phyloP scores from a whole-genome alignment of 805 yeast genomes.

The Teunomyces panamensis region DNA sequence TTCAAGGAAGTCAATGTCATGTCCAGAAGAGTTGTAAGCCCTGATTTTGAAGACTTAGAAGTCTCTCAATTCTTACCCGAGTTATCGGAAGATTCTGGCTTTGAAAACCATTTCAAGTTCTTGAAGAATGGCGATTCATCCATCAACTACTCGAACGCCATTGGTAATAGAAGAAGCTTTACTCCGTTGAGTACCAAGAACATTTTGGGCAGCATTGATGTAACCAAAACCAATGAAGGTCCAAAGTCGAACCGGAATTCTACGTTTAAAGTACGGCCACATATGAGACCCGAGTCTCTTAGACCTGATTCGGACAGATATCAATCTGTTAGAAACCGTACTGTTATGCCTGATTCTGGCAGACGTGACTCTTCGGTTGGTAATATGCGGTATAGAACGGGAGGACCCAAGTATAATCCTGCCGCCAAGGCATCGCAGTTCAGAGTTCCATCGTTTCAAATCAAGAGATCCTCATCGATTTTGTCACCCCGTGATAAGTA shows the following conservation, averaged over 20 bases:
- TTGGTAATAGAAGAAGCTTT: slow-evolving; percentile 19
- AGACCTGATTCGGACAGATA: neutral
- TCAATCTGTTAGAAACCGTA: neutral
- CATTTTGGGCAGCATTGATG: slow-evolving; percentile 24
- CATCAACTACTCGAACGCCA: slow-evolving; percentile 13
- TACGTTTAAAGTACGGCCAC: neutral
- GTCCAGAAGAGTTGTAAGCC: slow-evolving; percentile 42
- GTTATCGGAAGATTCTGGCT: slow-evolving; percentile 46
- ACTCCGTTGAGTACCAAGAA: slow-evolving; percentile 29
- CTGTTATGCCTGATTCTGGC: slow-evolving; percentile 2
- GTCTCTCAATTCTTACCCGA: slow-evolving; percentile 46
- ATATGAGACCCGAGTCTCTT: slow-evolving; percentile 1
- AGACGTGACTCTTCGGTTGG: neutral
- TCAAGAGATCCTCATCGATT: slow-evolving; percentile 33
- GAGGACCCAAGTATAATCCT: neutral
- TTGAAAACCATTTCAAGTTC: slow-evolving; percentile 41
- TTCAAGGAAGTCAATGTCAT: slow-evolving; percentile 42
- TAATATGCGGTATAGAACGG: neutral
- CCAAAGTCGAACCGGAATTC: slow-evolving; percentile 8
- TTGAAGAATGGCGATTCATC: slow-evolving; percentile 19
- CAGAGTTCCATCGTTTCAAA: slow-evolving; percentile 42
- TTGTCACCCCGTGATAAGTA: slow-evolving; percentile 37
- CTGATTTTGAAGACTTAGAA: slow-evolving; percentile 40
- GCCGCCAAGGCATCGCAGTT: slow-evolving; percentile 23
- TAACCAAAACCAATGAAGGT: slow-evolving; percentile 15